Percentiles rank a stretch among this genome's conserved stretches.
These are phyloP conservation scores for Phytophthora boehmeriae DNA, from an alignment of 352 stramenopile species.

Conservation along the genomic window DNA sequence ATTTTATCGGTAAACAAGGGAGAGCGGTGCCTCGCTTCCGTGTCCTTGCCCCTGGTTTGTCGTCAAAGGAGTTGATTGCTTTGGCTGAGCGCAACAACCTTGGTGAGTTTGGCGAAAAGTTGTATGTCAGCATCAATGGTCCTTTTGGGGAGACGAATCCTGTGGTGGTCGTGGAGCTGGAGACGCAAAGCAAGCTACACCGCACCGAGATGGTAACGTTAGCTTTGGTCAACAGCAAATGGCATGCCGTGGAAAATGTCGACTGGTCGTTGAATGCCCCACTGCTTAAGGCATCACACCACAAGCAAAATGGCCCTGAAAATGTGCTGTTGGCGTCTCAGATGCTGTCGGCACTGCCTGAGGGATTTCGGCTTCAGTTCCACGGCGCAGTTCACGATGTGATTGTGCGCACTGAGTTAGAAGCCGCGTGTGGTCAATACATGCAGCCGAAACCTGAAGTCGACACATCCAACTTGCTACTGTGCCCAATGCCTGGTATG, in stretches of 20 bases:
- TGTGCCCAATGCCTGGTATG: conserved; percentile 96
- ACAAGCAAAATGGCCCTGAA: conserved; percentile 32
- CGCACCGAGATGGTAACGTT: conserved; percentile 41
- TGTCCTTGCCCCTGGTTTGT: conserved; percentile 33
- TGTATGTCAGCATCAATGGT: conserved; percentile 64
- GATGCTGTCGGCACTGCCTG: conserved; percentile 60
- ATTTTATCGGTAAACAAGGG: conserved; percentile 35
- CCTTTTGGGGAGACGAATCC: conserved; percentile 52
- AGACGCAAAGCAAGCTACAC: conserved; percentile 45
- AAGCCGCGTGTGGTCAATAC: conserved; percentile 86
- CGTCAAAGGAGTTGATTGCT: conserved; percentile 40
- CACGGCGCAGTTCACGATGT: conserved; percentile 90
- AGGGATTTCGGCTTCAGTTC: conserved; percentile 84
- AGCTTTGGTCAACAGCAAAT: conserved; percentile 46
- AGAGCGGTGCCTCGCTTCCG: conserved; percentile 48
- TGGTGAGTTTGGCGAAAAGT: conserved; percentile 38
- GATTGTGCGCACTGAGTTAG: conserved; percentile 86
- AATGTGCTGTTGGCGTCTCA: conserved; percentile 55
- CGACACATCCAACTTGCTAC: conserved; percentile 91
- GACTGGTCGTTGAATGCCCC: conserved; percentile 69
- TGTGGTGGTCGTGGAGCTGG: conserved; percentile 57
- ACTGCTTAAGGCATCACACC: conserved; percentile 56
- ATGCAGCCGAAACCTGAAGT: conserved; percentile 93
- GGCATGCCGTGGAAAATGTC: conserved; percentile 57
- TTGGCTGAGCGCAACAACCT: conserved; percentile 55